Conservation (phyloP, 1,139 yeast genomes). For the Candida neerlandica region DNA sequence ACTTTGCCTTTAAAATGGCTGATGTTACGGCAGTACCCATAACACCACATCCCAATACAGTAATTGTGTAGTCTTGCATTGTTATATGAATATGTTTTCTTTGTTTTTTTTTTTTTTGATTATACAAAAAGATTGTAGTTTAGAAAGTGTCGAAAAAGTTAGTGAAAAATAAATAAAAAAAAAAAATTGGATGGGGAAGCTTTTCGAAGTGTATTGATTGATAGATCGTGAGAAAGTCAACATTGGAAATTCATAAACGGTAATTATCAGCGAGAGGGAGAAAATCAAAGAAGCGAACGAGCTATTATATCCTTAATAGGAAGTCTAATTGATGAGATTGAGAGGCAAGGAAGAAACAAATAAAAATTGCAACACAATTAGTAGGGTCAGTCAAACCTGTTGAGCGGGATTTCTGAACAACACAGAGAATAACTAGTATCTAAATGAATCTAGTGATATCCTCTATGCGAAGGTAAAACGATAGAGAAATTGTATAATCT, state of each 20-base stretch:
- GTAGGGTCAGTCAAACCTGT: background rate
- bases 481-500: too few relatives aligned
- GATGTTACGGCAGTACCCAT: slow-evolving; percentile 96
- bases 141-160: background rate
- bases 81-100: background rate
- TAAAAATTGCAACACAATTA: background rate
- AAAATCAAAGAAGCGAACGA: background rate
- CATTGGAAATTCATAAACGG: background rate
- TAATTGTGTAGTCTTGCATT: slow-evolving; percentile 60
- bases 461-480: too few relatives aligned
- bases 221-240: background rate
- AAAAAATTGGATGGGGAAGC: background rate
- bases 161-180: too few relatives aligned
- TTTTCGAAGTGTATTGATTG: too few relatives aligned
- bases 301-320: slow-evolving; percentile 5
- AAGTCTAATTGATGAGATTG: slow-evolving; percentile 9
- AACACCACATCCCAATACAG: slow-evolving; percentile 91
- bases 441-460: too few relatives aligned
- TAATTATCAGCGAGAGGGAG: slow-evolving; percentile 4
- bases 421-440: too few relatives aligned
- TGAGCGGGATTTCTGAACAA: too few relatives aligned
- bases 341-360: background rate
- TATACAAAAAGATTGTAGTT: too few relatives aligned
- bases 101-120: too few relatives aligned
- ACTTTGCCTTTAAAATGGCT: slow-evolving; percentile 60